Conservation (phyloP, 164 flowering plant species). For the Akebia trifoliata region DNA sequence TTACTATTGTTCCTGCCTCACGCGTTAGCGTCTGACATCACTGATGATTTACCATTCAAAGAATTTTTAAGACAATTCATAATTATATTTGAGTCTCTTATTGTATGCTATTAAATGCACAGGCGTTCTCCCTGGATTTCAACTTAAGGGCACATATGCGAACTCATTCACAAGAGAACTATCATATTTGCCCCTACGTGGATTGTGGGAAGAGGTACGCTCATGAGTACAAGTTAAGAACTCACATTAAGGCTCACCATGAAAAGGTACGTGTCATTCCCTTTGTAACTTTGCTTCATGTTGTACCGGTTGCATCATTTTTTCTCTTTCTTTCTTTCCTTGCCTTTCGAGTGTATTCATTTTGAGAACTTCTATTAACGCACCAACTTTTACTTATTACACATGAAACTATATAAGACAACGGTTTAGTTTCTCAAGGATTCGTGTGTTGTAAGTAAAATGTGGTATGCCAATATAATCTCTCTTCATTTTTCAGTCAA, state of each 20-base stretch:
- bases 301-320: too few species aligned
- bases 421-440: too few species aligned
- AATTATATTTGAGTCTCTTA: background rate
- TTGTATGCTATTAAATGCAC: background rate
- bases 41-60: too few species aligned
- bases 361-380: too few species aligned
- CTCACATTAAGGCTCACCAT: slow-evolving; percentile 80
- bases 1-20: too few species aligned
- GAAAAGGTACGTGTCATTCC: slow-evolving; percentile 62
- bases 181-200: slow-evolving; percentile 83
- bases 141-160: slow-evolving; percentile 97
- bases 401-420: too few species aligned
- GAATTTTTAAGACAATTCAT: too few species aligned
- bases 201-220: slow-evolving; percentile 98
- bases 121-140: slow-evolving; percentile 98
- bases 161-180: slow-evolving; percentile 96
- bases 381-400: too few species aligned
- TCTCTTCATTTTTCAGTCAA: background rate
- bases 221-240: slow-evolving; percentile 93
- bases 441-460: too few species aligned
- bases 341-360: background rate
- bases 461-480: background rate
- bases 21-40: too few species aligned
- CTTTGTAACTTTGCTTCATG: too few species aligned
- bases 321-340: background rate